Percentiles rank a stretch among this genome's conserved stretches.
These are phyloP conservation scores for Russula emetica DNA, from an alignment of 768 basidiomycete genomes.

Conservation along the genomic window DNA sequence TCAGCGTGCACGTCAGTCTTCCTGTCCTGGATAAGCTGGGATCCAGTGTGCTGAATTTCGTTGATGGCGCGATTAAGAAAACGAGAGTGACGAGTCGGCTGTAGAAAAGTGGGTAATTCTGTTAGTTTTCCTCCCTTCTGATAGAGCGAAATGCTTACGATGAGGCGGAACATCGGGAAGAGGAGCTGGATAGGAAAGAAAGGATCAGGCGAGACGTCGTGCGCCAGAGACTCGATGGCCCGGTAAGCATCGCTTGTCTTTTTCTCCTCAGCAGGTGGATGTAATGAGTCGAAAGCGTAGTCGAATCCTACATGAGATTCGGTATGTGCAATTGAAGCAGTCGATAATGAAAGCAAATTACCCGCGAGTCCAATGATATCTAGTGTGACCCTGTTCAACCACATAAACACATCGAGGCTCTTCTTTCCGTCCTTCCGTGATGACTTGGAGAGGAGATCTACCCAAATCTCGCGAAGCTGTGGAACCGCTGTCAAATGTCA, in stretches of 20 bases:
- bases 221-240: slow-evolving; percentile 35
- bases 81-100: slow-evolving; percentile 31
- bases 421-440: slow-evolving; percentile 16
- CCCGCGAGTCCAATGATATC: slow-evolving; percentile 32
- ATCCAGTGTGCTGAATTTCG: slow-evolving; percentile 50
- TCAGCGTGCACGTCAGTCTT: slow-evolving; percentile 37
- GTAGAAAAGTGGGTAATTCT: not conserved
- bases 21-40: slow-evolving; percentile 46
- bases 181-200: slow-evolving; percentile 36
- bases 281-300: slow-evolving; percentile 37
- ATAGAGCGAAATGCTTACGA: slow-evolving; percentile 35
- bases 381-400: slow-evolving; percentile 29
- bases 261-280: slow-evolving; percentile 24
- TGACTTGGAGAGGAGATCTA: slow-evolving; percentile 19
- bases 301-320: slow-evolving; percentile 36
- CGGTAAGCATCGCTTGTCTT: slow-evolving; percentile 33
- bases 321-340: not conserved
- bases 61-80: slow-evolving; percentile 33
- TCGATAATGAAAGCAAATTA: not conserved
- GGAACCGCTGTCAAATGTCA: too few relatives aligned
- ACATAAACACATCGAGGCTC: slow-evolving; percentile 21
- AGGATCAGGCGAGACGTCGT: slow-evolving; percentile 17
- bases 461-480: slow-evolving; percentile 35
- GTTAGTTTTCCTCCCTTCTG: not conserved
- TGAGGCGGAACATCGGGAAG: slow-evolving; percentile 38